Base-by-base conservation (phyloP, 805 yeast species). In the Candida silvatica region DNA sequence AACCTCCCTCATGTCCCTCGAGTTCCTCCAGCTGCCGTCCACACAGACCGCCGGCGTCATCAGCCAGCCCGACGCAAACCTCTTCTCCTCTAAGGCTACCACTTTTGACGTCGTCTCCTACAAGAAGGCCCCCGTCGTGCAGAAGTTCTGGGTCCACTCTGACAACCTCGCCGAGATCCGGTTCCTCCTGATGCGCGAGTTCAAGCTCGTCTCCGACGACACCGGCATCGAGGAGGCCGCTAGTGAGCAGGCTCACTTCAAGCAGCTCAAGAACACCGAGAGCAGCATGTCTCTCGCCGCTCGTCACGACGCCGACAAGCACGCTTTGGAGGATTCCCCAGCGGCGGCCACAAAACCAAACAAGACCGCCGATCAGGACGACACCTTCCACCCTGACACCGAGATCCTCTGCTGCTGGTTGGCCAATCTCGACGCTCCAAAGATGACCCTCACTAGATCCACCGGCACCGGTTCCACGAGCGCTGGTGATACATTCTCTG, bases 141-240 rank as follows among this genome's bases (percentile, higher is more conserved):
- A 59, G 25, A 41, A 55, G 4, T 73, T 69, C 49, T 67, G 80
- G 69, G 69, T 77, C n/a, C 82, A 77, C 44, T 59, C 58, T 11
- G 83, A 77, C 49, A 73, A 74, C 46, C 43, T 73, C n/a, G 60
- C 67, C 38, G 81, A 77, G 49, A 57, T 73, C 20, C 64, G 66
- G 41, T 58, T 77, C 17, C 52, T 56, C 20, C 52, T 76, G 23
- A 52, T 74, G 22, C 60, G 68, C 31, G 60, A 66, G 29, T 62
- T 71, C 41, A 56, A 53, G 18, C 46, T 65, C 18, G 52, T 59
- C 17, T 51, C 63, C 4, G 52, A 58, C 39, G 61, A 56, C 35
- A 43, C 58, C 2, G 50, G 54, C 3, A 27, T 56, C 11, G 37
- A 47, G 12, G 53, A 52, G 17, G 40, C 34, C 2, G 20, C 35